A percentile compares a stretch with the other conserved stretches of the same genome.
Evolutionary conservation across 768 basidiomycete genomes (phyloP).

Genomic region (Mycena metata): DNA sequence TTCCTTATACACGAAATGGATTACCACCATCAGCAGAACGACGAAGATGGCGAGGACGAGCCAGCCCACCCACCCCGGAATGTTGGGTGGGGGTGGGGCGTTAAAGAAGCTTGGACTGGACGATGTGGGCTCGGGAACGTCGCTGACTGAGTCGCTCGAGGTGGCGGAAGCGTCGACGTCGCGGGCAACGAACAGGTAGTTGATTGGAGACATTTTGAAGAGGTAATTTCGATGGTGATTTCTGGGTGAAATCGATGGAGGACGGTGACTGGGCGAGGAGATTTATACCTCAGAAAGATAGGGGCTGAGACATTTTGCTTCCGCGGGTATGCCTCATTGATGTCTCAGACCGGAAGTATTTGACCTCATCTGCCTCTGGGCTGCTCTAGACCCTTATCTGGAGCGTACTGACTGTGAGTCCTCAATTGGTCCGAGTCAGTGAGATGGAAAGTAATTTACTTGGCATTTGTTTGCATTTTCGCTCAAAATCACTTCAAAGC

Average conservation of each 20-base stretch:
- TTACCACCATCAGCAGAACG: not conserved
- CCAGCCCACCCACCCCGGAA: not conserved
- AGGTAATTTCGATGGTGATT: not conserved
- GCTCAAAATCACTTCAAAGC: too few relatives aligned
- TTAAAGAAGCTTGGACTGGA: not conserved
- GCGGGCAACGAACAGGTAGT: not conserved
- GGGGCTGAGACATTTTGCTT: conserved; percentile 14
- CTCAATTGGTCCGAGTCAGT: too few relatives aligned
- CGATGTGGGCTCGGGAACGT: not conserved
- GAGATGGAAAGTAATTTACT: too few relatives aligned
- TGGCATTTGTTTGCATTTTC: too few relatives aligned
- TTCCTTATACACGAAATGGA: too few relatives aligned
- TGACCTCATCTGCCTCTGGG: not conserved
- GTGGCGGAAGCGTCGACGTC: not conserved
- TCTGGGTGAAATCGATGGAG: too few relatives aligned
- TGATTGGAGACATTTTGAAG: not conserved
- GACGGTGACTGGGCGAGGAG: too few relatives aligned
- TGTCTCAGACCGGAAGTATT: not conserved
- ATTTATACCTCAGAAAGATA: not conserved
- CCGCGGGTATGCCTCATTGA: too few relatives aligned
- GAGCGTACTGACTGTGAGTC: not conserved
- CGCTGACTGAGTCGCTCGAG: not conserved
- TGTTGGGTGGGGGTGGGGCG: not conserved
- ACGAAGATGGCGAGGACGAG: not conserved
- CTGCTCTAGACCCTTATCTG: not conserved